A percentile compares a stretch with the other conserved stretches of the same genome.
phyloP scores from a whole-genome alignment of 2,329 filamentous ascomycete genomes.

The Neonectria punicea region DNA sequence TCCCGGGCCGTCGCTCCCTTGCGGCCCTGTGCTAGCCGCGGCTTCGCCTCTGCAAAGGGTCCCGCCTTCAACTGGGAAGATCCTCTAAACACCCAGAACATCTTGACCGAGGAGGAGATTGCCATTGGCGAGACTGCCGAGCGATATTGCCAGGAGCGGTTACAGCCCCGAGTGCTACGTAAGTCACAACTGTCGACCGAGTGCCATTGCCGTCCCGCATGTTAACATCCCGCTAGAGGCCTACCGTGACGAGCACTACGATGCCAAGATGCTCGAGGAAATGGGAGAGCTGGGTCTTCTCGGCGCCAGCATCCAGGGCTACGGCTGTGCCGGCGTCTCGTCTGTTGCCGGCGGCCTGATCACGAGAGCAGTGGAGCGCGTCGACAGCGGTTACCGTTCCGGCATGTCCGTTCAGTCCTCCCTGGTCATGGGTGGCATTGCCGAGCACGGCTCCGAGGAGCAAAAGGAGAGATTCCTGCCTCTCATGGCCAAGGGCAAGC shows the following conservation, averaged over 20 bases:
- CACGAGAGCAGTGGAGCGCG: conserved; percentile 88
- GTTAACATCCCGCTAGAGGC: conserved; percentile 66
- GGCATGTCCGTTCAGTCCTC: conserved; percentile 95
- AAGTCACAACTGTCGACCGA: conserved; percentile 37
- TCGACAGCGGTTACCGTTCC: conserved; percentile 91
- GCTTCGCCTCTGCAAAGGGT: conserved; percentile 50
- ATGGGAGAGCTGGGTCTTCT: conserved; percentile 94
- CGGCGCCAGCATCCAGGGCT: conserved; percentile 86
- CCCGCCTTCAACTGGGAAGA: conserved; percentile 88
- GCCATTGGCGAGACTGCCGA: conserved; percentile 92
- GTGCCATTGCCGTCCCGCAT: conserved; percentile 12
- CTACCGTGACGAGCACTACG: conserved; percentile 86
- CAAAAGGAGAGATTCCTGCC: conserved; percentile 88
- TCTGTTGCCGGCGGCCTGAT: conserved; percentile 91
- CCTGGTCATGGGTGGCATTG: conserved; percentile 91
- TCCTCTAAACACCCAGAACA: conserved; percentile 77
- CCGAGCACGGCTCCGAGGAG: conserved; percentile 87
- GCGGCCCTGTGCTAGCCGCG: conserved; percentile 43
- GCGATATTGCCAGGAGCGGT: conserved; percentile 90
- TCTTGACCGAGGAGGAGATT: conserved; percentile 90
- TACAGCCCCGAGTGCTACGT: conserved; percentile 89
- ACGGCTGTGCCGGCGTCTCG: conserved; percentile 88
- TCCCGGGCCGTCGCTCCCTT: conserved; percentile 38
- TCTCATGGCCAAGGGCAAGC: conserved; percentile 81
- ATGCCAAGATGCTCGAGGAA: conserved; percentile 84